Base-by-base conservation (phyloP, 108 stramenopile genomes). In the Cyclotella atomus region DNA sequence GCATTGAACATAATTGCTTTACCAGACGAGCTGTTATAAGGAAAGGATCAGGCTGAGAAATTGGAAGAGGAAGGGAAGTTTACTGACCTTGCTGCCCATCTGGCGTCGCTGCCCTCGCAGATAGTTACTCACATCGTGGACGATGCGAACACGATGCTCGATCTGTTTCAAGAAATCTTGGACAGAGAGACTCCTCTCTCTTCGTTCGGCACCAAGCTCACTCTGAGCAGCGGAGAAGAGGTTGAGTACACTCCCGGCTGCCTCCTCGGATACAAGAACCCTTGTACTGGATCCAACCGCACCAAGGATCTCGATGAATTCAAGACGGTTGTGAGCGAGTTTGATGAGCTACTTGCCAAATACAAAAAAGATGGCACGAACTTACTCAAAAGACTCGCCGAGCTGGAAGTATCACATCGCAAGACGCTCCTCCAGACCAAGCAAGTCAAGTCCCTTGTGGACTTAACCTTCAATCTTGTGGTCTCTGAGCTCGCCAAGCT, bases 111-210 rank as follows among this genome's bases (percentile, higher is more conserved):
- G 4, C 47, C 47, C 9, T 4, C 10, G 9, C 47, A 49, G n/a
- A 49, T 49, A 49, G 9, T 17, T 49, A 49, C 47, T 4, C 4
- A 17, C 47, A 49, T 49, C 9, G n/a, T 49, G 16, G n/a, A 49
- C 9, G n/a, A 49, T 4, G 68, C 79, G 68, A 34, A 67, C 68
- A 30, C 79, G 60, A 69, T 73, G 71, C 52, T 69, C 79, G 36
- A 68, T 17, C n/a, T 49, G 4, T 12, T 49, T 17, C 9, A 12
- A 4, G 10, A 49, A 49, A 49, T 49, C n/a, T 4, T 4, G n/a
- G 4, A 9, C n/a, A 49, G n/a, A 17, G 4, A 4, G 59, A 60
- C 59, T 15, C 19, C 59, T 27, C 34, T 36, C 8, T 34, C 59
- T 2, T n/a, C 6, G 10, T 60, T 60, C 36, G 59, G 34, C 20